Evolutionary conservation across 768 basidiomycete species (phyloP), one percentile per base, ranked within the genome.

Genomic region (Scleroderma bovista): DNA sequence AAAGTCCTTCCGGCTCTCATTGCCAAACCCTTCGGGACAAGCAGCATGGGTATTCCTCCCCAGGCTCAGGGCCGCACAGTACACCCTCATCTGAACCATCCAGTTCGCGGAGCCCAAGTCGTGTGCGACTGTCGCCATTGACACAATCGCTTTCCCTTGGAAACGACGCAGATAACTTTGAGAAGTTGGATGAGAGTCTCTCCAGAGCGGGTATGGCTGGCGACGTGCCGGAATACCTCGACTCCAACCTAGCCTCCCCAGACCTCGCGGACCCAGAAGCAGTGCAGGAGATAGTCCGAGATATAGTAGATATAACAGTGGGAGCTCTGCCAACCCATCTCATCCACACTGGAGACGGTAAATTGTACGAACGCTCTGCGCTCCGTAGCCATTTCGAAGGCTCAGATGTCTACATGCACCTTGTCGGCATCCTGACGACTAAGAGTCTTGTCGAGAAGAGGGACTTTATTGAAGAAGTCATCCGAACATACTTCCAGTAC

Each of bases 261-360:
- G 42, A 50, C 22, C 15, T 33, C 31, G 43, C 19, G 6, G 48
- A 44, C 34, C 33, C 42, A 3, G 20, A 23, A 12, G 48, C 44
- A n/a, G 48, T 50, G 11, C 48, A 23, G 7, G 13, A 42, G 1
- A 11, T 44, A 16, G 39, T 50, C 38, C 33, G 24, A 6, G 42
- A 37, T 10, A 44, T 38, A 15, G 43, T 39, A 9, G 23, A 43
- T 20, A 38, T 22, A 17, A 44, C 24, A 2, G 3, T 50, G 2
- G 48, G 44, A 38, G 31, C 12, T 10, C 33, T 52, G 6, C 54
- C 54, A 17, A 33, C 47, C 5, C 54, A 44, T 3, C 45, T 55
- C 15, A 37, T 55, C 20, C 52, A 46, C 31, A 55, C 54, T 7
- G 26, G 33, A 3, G 54, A 55, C 12, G 54, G 54, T 4, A 36